A percentile compares a stretch with the other conserved stretches of the same genome.
Evolutionary conservation across 305 asterid species (phyloP).

Genomic region (Fraxinus platypoda): DNA sequence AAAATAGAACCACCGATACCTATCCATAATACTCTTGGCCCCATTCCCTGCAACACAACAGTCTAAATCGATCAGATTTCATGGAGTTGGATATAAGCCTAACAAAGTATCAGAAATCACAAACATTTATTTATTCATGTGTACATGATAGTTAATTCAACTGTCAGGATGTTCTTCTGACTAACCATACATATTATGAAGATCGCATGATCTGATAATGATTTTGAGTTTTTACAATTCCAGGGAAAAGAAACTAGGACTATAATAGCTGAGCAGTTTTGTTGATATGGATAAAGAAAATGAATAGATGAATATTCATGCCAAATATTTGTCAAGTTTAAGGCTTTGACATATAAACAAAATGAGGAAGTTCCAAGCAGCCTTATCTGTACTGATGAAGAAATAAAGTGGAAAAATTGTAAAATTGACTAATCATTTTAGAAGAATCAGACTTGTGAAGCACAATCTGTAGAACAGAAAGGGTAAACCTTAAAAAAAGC

Average conservation of each 20-base stretch:
- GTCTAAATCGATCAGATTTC: neutral
- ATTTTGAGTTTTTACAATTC: no score
- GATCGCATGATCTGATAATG: no score
- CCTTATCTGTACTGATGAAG: neutral
- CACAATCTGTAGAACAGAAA: conserved; percentile 1
- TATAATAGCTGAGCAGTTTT: no score
- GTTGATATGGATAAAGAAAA: no score
- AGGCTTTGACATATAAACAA: neutral
- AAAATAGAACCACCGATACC: conserved; percentile 71
- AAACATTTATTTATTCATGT: no score
- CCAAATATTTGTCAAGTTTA: neutral
- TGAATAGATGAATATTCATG: neutral
- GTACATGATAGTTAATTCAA: no score
- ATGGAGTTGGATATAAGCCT: neutral
- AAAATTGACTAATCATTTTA: neutral
- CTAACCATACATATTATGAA: no score
- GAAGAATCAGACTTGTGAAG: neutral
- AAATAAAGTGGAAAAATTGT: neutral
- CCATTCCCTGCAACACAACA: conserved; percentile 51
- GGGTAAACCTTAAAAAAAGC: conserved; percentile 49
- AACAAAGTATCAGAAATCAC: neutral
- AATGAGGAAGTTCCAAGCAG: neutral
- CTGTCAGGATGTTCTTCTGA: no score
- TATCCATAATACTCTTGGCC: conserved; percentile 65
- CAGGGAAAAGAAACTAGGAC: no score